Evolutionary conservation across 106 monocot genomes (phyloP).

Genomic region (Allium fistulosum): DNA sequence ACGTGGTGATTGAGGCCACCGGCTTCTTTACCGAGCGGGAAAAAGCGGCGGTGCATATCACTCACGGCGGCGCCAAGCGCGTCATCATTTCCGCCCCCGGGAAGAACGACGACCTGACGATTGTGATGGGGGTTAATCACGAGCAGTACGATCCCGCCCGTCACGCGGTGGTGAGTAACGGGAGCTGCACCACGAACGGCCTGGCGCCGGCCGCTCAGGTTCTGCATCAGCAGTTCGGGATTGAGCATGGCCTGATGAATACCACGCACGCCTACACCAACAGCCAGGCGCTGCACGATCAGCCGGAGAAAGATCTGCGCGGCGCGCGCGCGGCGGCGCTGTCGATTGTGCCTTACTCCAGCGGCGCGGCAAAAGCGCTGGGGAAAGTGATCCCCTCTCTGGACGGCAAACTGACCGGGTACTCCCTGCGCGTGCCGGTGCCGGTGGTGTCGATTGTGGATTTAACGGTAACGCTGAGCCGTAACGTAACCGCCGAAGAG

Average conservation of each 20-base stretch:
- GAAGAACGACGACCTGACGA: slow-evolving; percentile 2
- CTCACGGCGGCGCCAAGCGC: neutral
- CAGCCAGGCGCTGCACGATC: no score
- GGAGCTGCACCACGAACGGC: slow-evolving; percentile 4
- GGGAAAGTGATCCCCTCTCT: no score
- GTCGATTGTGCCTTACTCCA: no score
- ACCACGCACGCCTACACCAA: slow-evolving; percentile 5
- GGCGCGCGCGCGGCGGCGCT: no score
- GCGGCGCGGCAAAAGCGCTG: no score
- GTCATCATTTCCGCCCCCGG: slow-evolving; percentile 6
- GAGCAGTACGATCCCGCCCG: neutral
- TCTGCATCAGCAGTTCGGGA: neutral
- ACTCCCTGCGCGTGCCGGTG: no score
- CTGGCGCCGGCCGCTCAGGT: slow-evolving; percentile 3
- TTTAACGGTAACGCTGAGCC: no score
- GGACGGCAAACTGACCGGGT: no score
- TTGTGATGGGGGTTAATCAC: slow-evolving; percentile 1
- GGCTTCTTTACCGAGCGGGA: neutral
- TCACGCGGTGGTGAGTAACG: neutral
- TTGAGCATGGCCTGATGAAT: neutral
- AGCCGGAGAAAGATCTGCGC: no score
- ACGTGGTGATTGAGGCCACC: slow-evolving; percentile 3
- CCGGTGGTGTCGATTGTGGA: no score
- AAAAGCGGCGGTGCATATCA: neutral
- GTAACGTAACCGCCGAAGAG: no score